Evolutionary conservation across 169 alveolate species (phyloP), one percentile per base, ranked within the genome.

Genomic region (Plasmodium adleri): DNA sequence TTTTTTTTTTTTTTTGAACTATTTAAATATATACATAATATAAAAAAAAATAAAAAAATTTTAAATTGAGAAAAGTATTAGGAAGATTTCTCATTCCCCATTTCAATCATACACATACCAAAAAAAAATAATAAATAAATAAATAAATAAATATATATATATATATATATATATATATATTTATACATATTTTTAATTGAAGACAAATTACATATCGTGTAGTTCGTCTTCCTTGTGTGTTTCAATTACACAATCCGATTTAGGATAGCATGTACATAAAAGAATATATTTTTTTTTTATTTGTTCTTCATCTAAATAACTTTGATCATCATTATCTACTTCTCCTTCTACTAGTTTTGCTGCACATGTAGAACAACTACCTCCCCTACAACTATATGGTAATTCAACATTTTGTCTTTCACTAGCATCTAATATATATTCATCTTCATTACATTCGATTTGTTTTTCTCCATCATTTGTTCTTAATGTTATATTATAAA

Each of bases 321-420:
- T 94, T 73, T 95, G 97, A 49, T 95, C 97, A 0, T 88, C 92
- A 73, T 94, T 95, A 88, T 94, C 96, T 0, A 95, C 94, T 26
- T 88, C 78, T 5, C 97, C 97, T 54, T 72, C 73, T 39, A 95
- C 68, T 74, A 95, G 74, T 75, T 92, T 93, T 24, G 96, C 97
- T 39, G 97, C 96, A 76, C 97, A 95, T 15, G 97, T 95, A 49
- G 97, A 94, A 92, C 97, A 95, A 63, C 97, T 93, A 12, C 97
- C 97, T 1, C 96, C 97, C 12, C 97, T 88, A 74, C 97, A 95
- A 54, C 97, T 95, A 88, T 94, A 95, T 17, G 97, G 97, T 56
- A 95, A 93, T 43, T 95, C 97, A n/a, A 95, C 87, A 13, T 95
- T 96, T 15, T 94, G 96, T 9, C 88, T 93, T 66, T 95, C 97